Percentiles rank a stretch among this genome's conserved stretches.
These are phyloP conservation scores for Trichoderma sp. DNA, from an alignment of 2,329 filamentous ascomycete genomes.

Conservation along the genomic window DNA sequence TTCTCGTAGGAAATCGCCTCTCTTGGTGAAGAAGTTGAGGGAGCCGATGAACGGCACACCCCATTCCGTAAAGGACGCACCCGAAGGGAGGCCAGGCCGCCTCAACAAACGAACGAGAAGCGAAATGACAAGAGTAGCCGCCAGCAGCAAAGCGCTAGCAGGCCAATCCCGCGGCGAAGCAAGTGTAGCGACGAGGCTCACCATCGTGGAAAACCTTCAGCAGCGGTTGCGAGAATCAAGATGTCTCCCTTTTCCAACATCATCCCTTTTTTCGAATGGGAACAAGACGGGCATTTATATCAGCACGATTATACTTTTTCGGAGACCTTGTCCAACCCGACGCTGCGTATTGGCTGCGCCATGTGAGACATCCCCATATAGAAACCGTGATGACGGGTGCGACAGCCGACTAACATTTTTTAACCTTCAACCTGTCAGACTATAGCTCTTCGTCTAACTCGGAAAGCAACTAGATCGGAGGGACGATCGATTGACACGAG, in stretches of 20 bases:
- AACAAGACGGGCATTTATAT: not conserved
- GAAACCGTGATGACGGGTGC: not conserved
- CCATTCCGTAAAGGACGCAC: constrained; percentile 30
- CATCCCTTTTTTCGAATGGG: not conserved
- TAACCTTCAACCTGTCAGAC: constrained; percentile 6
- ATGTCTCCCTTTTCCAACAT: not conserved
- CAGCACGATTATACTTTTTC: not conserved
- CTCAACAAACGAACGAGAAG: constrained; percentile 1
- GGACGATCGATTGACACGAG: not conserved
- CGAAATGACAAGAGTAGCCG: constrained; percentile 1
- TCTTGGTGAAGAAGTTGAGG: constrained; percentile 47
- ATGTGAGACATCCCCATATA: not conserved
- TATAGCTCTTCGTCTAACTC: constrained; percentile 3
- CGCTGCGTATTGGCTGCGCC: not conserved
- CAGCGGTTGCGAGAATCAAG: not conserved
- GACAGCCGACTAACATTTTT: not conserved
- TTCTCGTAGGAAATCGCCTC: constrained; percentile 47
- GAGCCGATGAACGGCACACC: constrained; percentile 46
- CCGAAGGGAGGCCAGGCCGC: constrained; percentile 29
- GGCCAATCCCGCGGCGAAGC: constrained; percentile 22
- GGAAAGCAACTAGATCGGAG: not conserved
- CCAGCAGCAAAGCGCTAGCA: constrained; percentile 14
- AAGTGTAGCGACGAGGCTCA: constrained; percentile 1
- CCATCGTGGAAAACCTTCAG: not conserved
- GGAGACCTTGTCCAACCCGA: not conserved